These are phyloP conservation scores for Trichoderma harzianum DNA, from an alignment of 2,329 filamentous ascomycete genomes.

Conservation along the genomic window DNA sequence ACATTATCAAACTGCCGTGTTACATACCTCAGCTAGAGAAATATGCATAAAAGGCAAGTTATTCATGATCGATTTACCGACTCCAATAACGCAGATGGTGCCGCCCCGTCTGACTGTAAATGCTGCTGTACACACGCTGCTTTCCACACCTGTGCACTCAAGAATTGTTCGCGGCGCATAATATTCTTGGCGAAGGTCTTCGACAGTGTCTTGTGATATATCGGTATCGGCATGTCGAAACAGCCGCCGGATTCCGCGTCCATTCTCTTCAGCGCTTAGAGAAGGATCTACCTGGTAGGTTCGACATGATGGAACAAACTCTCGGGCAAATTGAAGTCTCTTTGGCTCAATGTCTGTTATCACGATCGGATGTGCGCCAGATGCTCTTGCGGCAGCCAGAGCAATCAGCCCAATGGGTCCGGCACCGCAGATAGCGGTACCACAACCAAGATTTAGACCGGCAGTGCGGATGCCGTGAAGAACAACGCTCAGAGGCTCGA, in stretches of 20 bases:
- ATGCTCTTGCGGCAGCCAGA: not conserved
- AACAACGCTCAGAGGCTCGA: conserved; percentile 11
- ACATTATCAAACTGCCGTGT: not conserved
- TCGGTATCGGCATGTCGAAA: not conserved
- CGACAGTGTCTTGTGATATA: not conserved
- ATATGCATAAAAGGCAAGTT: conserved; percentile 12
- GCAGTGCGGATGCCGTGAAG: conserved; percentile 4
- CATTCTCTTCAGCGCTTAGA: not conserved
- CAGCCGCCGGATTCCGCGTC: not conserved
- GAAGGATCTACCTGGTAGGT: conserved; percentile 6
- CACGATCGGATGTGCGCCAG: conserved; percentile 1
- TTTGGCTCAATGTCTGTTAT: conserved; percentile 5
- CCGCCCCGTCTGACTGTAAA: conserved; percentile 8
- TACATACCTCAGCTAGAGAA: conserved; percentile 4
- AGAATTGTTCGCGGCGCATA: not conserved
- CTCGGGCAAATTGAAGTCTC: not conserved
- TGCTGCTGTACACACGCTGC: conserved; percentile 1
- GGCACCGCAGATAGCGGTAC: not conserved
- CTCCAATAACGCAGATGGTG: not conserved
- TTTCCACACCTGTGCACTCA: conserved; percentile 2
- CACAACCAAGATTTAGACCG: not conserved
- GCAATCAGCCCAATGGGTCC: not conserved
- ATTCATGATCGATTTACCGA: conserved; percentile 9
- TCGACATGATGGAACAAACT: conserved; percentile 3
- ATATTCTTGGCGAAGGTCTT: not conserved